phyloP scores from a whole-genome alignment of 352 stramenopile genomes.

The Globisporangium irregulare region DNA sequence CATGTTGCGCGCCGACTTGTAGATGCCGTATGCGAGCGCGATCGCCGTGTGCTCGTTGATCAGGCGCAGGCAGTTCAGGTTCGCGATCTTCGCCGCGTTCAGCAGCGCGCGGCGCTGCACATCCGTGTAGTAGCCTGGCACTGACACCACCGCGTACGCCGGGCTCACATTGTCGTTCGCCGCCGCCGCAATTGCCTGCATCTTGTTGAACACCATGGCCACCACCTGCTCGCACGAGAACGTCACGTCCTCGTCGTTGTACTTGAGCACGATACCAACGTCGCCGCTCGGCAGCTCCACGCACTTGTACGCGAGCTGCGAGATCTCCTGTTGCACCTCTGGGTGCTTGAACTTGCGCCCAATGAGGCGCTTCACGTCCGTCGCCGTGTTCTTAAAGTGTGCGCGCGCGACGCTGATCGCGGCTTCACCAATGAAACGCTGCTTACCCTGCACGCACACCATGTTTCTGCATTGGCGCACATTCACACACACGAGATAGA shows the following conservation, averaged over 20 bases:
- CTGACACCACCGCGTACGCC: constrained; percentile 92
- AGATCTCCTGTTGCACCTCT: constrained; percentile 95
- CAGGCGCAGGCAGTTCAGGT: constrained; percentile 95
- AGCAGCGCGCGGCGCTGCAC: constrained; percentile 95
- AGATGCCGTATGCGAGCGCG: constrained; percentile 95
- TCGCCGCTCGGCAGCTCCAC: constrained; percentile 86
- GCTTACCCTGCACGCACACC: constrained; percentile 86
- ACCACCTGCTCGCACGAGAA: constrained; percentile 96
- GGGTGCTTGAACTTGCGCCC: constrained; percentile 95
- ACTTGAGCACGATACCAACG: constrained; percentile 90
- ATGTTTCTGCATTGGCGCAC: constrained; percentile 45
- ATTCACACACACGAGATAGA: neutral
- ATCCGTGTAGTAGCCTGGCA: constrained; percentile 98
- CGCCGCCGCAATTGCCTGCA: constrained; percentile 92
- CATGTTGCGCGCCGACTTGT: constrained; percentile 93
- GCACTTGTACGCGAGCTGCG: constrained; percentile 89
- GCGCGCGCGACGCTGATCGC: constrained; percentile 89
- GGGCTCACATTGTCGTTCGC: constrained; percentile 89
- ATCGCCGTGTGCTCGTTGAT: constrained; percentile 98
- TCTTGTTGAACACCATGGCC: constrained; percentile 98
- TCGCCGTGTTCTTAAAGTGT: constrained; percentile 99
- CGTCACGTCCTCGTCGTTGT: constrained; percentile 89
- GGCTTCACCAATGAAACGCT: constrained; percentile 93
- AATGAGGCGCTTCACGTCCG: constrained; percentile 96
- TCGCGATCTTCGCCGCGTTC: constrained; percentile 91